Evolutionary conservation across 495 filamentous ascomycete genomes (phyloP), one percentile per base, ranked within the genome.

Genomic region (Rusavskia elegans): DNA sequence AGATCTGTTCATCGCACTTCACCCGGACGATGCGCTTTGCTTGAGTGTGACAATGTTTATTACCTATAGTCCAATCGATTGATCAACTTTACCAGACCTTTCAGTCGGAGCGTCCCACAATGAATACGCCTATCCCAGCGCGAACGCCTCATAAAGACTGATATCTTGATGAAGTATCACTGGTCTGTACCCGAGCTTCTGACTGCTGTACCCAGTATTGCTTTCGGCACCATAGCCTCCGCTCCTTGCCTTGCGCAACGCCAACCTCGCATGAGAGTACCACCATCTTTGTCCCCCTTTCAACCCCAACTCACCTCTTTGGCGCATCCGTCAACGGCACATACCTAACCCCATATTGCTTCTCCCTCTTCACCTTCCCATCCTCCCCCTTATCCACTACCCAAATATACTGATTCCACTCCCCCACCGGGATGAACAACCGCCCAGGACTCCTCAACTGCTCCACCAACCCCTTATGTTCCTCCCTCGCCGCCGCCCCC

Each of bases 281-380:
- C 17, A 25, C 14, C 21, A 46, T 2, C 44, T 2, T 25, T 21
- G 1, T 16, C 39, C 39, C 8, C 19, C 20, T 13, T 20, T 21
- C 14, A 46, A 29, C 44, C 21, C 21, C 44, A 21, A n/a, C 23
- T 54, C 51, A 53, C 13, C 56, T 51, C 54, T 44, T 54, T 20
- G 84, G 88, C 48, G 85, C 77, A 71, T 97, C 90, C 32, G 89
- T 95, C 68, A 98, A 66, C 25, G 93, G 92, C 53, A 98, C 93
- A 71, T 97, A 98, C 61, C 82, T 71, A 50, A 99, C 92, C 38
- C 82, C 85, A 67, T 84, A 87, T 52, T 82, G 59, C 70, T 79
- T 88, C 70, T 83, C 76, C 71, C 75, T 86, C 55, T 65, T 73
- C 20, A 99, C 77, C 9, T 69, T 71, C 38, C 93, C 92, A 53